Percentiles rank a stretch among this genome's conserved stretches.
These are phyloP conservation scores for Dacryopinax spathularia DNA, from an alignment of 768 basidiomycete species.

Conservation along the genomic window DNA sequence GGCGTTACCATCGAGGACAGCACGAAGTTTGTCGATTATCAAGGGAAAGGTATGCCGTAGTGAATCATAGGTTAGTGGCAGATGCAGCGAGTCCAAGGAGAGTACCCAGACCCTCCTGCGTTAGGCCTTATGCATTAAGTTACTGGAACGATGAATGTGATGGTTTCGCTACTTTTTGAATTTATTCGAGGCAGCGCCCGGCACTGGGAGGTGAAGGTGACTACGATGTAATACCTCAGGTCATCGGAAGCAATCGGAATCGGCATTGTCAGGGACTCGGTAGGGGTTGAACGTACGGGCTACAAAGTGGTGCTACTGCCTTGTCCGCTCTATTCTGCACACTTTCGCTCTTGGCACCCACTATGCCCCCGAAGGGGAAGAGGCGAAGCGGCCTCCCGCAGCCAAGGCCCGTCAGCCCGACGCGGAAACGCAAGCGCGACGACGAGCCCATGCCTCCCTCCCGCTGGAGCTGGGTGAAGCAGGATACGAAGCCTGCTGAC, in stretches of 20 bases:
- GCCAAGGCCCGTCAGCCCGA: not conserved
- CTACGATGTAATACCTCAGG: no score
- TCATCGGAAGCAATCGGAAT: no score
- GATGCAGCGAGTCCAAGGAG: no score
- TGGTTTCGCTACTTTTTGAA: no score
- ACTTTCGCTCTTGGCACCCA: not conserved
- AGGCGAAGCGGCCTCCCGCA: not conserved
- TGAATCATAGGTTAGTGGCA: no score
- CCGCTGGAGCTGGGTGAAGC: constrained; percentile 18
- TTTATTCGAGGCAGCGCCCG: no score
- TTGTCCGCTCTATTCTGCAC: not conserved
- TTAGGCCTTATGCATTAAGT: no score
- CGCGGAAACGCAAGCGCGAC: not conserved
- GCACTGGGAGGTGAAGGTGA: no score
- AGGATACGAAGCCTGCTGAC: constrained; percentile 8
- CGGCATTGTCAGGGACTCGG: no score
- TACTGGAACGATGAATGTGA: no score
- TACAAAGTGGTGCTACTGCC: not conserved
- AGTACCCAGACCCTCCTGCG: no score
- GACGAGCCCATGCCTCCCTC: not conserved
- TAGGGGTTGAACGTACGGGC: no score
- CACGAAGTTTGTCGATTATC: constrained; percentile 5
- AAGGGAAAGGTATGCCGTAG: constrained; percentile 1
- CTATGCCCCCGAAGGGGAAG: not conserved
- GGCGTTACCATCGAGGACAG: constrained; percentile 1